Conservation (phyloP, 495 filamentous ascomycete species). For the Penicillium malachiteum region DNA sequence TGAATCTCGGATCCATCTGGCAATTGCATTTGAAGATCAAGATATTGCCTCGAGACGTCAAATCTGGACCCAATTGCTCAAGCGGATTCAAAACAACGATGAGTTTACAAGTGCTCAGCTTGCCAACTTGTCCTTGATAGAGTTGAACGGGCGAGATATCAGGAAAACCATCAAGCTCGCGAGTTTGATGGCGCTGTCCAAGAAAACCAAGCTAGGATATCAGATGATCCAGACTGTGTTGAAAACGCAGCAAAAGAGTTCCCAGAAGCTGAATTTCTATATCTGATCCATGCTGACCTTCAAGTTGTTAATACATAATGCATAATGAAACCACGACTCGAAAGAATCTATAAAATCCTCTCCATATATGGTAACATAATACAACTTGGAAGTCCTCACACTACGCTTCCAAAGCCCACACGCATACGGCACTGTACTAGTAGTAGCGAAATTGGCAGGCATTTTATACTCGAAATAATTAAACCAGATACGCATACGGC, state of each 20-base stretch:
- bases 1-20: constrained; percentile 51
- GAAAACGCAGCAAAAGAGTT: constrained; percentile 9
- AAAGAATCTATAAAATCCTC: too few species aligned
- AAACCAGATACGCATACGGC: too few species aligned
- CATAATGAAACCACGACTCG: too few species aligned
- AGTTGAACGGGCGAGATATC: constrained; percentile 42
- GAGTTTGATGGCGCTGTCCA: constrained; percentile 24
- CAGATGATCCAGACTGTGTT: constrained; percentile 20
- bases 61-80: constrained; percentile 33
- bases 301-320: too few species aligned
- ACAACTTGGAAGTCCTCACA: too few species aligned
- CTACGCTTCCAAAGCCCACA: too few species aligned
- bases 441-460: too few species aligned
- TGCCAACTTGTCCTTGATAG: constrained; percentile 15
- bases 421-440: too few species aligned
- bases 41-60: constrained; percentile 25
- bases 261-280: background rate
- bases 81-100: constrained; percentile 10
- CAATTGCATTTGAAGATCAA: constrained; percentile 46
- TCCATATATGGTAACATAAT: too few species aligned
- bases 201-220: constrained; percentile 14
- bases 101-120: constrained; percentile 32
- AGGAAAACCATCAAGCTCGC: constrained; percentile 54
- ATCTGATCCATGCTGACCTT: background rate
- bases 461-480: too few species aligned